Evolutionary conservation across 2,329 filamentous ascomycete genomes (phyloP), one percentile per base, ranked within the genome.

Genomic region (Aspergillus carbonarius): DNA sequence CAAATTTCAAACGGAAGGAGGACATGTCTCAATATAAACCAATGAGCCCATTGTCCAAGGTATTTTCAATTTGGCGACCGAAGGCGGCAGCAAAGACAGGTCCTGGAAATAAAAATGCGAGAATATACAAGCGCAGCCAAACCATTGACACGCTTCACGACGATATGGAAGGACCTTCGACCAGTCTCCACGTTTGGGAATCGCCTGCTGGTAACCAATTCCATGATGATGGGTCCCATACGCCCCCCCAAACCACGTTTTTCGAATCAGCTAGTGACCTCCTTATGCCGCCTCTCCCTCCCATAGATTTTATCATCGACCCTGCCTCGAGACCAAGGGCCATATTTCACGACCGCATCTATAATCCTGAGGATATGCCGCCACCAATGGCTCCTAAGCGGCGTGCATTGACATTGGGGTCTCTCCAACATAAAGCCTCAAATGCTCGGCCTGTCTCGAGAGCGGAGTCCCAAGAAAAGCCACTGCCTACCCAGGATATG

Each of bases 271-370:
- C 95, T 0, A 91, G 92, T 10, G 93, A 99, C 73, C 79, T 99
- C 3, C 83, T 99, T 40, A 96, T 93, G 72, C 95, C 95, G 5
- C 93, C 92, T 49, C 78, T 98, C 34, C 93, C 95, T 15, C 84
- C 90, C 0, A 81, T 85, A 3, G 88, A 92, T 46, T 99, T 92
- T 74, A 81, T 99, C 37, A 84, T 93, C 53, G 90, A 98, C 66
- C 93, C 95, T 7, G 83, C 88, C 1, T 88, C 86, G 52, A 88
- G 95, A 15, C 87, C 92, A 0, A 86, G 92, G 48, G 93, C 93
- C 1, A 99, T 99, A 60, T 98, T 98, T 75, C 95, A 99, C 74
- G 95, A 99, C 73, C 88, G 95, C 10, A 85, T 99, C 15, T 99
- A 99, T 71, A 92, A 96, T 68, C 93, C 95, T 0, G 85, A 89